These are phyloP conservation scores for Thermoascus crustaceus DNA, from an alignment of 2,329 filamentous ascomycete species.

Conservation along the genomic window DNA sequence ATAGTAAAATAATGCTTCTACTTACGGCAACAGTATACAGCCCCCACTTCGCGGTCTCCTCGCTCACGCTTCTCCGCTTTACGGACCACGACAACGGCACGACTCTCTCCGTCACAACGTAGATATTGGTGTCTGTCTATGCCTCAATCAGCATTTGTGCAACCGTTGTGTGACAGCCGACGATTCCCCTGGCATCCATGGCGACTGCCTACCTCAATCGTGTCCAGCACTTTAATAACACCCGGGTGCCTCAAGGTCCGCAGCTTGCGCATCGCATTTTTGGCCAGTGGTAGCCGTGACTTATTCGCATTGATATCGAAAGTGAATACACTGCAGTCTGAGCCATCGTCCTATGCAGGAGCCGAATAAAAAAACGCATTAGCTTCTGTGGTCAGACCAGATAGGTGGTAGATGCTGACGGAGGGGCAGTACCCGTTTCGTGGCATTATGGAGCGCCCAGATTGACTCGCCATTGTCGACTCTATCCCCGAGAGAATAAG, in stretches of 20 bases:
- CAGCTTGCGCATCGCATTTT: slow-evolving; percentile 88
- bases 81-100: slow-evolving; percentile 84
- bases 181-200: background rate
- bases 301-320: slow-evolving; percentile 82
- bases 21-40: slow-evolving; percentile 73
- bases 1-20: background rate
- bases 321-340: slow-evolving; percentile 91
- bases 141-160: slow-evolving; percentile 9
- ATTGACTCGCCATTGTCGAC: slow-evolving; percentile 90
- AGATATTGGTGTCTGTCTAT: slow-evolving; percentile 87
- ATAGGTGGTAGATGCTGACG: too few relatives aligned
- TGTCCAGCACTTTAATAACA: slow-evolving; percentile 88
- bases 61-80: slow-evolving; percentile 74
- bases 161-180: background rate
- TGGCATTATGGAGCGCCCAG: slow-evolving; percentile 94
- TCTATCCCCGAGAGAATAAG: slow-evolving; percentile 85
- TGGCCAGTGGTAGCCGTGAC: slow-evolving; percentile 73
- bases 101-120: slow-evolving; percentile 88
- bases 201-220: slow-evolving; percentile 65
- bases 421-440: slow-evolving; percentile 60
- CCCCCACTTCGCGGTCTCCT: slow-evolving; percentile 96
- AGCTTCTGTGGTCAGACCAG: slow-evolving; percentile 1
- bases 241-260: slow-evolving; percentile 89
- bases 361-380: slow-evolving; percentile 10
- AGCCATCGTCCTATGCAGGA: slow-evolving; percentile 69